These are phyloP conservation scores for Oxytropis ochrocephala DNA, from an alignment of 306 rosid genomes.

Conservation along the genomic window DNA sequence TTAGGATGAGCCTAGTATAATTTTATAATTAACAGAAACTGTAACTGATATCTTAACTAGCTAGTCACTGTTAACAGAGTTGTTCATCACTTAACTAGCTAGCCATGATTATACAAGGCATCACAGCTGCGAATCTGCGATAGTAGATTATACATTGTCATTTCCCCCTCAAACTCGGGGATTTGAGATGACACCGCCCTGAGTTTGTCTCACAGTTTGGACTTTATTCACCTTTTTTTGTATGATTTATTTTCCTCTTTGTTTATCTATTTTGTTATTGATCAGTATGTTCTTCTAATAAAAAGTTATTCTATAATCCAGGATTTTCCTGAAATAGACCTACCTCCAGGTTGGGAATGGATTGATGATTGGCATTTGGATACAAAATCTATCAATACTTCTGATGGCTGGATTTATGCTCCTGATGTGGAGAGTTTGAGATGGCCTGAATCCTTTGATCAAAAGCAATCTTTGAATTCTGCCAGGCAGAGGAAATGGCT, in stretches of 20 bases:
- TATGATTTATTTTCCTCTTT: background rate
- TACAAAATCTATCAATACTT: conserved; percentile 36
- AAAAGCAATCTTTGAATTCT: conserved; percentile 32
- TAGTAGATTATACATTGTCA: background rate
- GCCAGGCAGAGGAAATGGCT: conserved; percentile 88
- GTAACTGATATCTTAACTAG: background rate
- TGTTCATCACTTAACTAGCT: background rate
- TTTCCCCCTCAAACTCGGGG: background rate
- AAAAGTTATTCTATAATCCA: conserved; percentile 25
- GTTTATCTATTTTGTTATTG: background rate
- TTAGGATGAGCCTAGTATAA: background rate
- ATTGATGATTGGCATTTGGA: conserved; percentile 91
- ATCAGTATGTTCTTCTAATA: background rate
- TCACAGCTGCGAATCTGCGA: background rate
- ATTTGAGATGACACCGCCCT: background rate
- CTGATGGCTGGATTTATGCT: conserved; percentile 82
- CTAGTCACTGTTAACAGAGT: background rate
- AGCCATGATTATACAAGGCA: background rate
- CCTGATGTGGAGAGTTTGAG: conserved; percentile 64
- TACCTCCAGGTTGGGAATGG: conserved; percentile 84
- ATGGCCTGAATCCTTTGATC: conserved; percentile 67
- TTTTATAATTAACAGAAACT: background rate
- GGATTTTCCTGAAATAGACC: conserved; percentile 44
- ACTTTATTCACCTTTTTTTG: background rate
- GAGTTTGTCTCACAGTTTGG: background rate